Conservation (phyloP, 495 filamentous ascomycete species). For the Paragyromitra xinjiangensis region DNA sequence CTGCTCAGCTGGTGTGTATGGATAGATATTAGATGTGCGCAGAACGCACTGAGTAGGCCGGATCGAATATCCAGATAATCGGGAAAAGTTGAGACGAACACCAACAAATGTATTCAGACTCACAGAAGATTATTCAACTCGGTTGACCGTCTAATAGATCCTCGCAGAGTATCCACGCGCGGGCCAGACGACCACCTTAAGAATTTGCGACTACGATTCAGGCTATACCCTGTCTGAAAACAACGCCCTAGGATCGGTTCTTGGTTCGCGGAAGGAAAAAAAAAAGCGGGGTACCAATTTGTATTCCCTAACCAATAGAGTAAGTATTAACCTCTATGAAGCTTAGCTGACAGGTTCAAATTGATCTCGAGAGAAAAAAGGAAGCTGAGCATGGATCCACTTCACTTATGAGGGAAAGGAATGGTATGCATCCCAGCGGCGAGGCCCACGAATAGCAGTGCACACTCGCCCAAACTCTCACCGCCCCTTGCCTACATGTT, state of each 20-base stretch:
- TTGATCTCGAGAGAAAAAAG: not conserved
- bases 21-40: not conserved
- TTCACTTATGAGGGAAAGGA: not conserved
- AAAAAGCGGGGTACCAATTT: constrained; percentile 9
- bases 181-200: not conserved
- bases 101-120: not conserved
- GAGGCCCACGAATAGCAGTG: no score
- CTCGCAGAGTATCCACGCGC: not conserved
- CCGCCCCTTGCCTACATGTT: not conserved
- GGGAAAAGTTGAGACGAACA: not conserved
- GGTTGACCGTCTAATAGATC: not conserved
- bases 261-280: not conserved
- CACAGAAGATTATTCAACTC: not conserved
- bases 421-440: not conserved
- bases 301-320: not conserved
- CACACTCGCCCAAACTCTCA: no score
- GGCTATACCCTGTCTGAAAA: not conserved
- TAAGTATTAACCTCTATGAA: not conserved
- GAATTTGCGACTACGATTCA: not conserved
- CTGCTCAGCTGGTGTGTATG: not conserved
- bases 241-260: not conserved
- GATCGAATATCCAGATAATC: not conserved
- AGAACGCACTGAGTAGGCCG: not conserved
- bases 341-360: not conserved
- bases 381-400: not conserved